Conservation (phyloP, 2,329 filamentous ascomycete species). For the Paradendryphiella salina region DNA sequence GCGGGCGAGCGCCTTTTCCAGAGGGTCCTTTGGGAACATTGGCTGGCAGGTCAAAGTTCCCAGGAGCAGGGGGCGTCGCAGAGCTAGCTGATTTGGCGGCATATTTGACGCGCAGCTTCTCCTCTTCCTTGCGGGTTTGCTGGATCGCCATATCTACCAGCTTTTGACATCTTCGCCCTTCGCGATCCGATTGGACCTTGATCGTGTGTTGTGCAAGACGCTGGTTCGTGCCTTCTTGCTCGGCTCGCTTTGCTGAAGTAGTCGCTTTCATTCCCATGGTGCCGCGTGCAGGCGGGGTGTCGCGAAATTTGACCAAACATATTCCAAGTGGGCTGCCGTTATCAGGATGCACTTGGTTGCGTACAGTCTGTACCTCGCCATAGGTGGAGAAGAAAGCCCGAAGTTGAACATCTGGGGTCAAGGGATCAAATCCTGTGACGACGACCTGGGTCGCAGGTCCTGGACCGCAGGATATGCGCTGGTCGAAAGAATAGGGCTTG, state of each 20-base stretch:
- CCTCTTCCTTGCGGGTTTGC: conserved; percentile 66
- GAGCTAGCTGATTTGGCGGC: conserved; percentile 33
- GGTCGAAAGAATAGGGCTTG: conserved; percentile 79
- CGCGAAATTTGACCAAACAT: conserved; percentile 86
- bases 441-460: conserved; percentile 89
- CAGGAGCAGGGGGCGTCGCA: conserved; percentile 27
- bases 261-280: conserved; percentile 66
- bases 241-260: conserved; percentile 79
- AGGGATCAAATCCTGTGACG: conserved; percentile 92
- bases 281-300: conserved; percentile 61
- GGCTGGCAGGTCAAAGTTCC: conserved; percentile 65
- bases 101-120: conserved; percentile 47
- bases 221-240: conserved; percentile 74
- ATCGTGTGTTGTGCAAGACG: conserved; percentile 78
- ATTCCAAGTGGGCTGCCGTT: conserved; percentile 94
- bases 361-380: conserved; percentile 86
- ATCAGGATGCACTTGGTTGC: conserved; percentile 92
- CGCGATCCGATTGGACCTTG: conserved; percentile 84
- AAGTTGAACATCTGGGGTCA: conserved; percentile 78
- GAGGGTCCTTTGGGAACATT: conserved; percentile 87
- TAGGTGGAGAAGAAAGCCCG: conserved; percentile 75
- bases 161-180: conserved; percentile 78
- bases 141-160: conserved; percentile 76
- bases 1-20: conserved; percentile 51
- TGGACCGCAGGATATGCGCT: conserved; percentile 80